These are phyloP conservation scores for Erysimum pusillum DNA, from an alignment of 441 rosid genomes.

Conservation along the genomic window DNA sequence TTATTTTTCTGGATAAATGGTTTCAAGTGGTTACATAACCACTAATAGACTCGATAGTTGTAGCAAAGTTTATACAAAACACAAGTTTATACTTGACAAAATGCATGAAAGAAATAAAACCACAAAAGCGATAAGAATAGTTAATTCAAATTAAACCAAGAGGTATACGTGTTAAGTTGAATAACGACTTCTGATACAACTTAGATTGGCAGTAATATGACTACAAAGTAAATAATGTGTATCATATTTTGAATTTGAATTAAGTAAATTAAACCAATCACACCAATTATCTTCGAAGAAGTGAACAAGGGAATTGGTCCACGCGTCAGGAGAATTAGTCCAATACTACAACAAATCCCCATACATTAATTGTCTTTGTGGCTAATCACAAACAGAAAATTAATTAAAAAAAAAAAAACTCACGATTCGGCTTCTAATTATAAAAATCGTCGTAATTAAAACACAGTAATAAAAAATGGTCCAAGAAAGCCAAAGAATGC, in stretches of 20 bases:
- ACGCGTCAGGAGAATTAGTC: conserved; percentile 27
- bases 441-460: background rate
- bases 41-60: background rate
- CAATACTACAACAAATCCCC: background rate
- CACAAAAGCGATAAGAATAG: background rate
- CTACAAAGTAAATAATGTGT: background rate
- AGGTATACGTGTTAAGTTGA: background rate
- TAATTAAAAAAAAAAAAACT: background rate
- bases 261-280: background rate
- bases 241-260: background rate
- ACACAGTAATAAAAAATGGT: background rate
- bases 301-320: background rate
- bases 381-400: background rate
- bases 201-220: conserved; percentile 12
- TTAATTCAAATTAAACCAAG: background rate
- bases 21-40: too few relatives aligned
- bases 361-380: background rate
- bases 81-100: background rate
- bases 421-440: conserved; percentile 13
- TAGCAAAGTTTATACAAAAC: background rate
- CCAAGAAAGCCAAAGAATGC: conserved; percentile 12
- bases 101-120: background rate
- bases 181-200: background rate
- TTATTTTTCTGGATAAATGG: too few relatives aligned
- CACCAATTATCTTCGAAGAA: conserved; percentile 6